Evolutionary conservation across 176 grass and related monocot genomes (phyloP), one percentile per base, ranked within the genome.

Genomic region (Dendrocalamus sinicus): DNA sequence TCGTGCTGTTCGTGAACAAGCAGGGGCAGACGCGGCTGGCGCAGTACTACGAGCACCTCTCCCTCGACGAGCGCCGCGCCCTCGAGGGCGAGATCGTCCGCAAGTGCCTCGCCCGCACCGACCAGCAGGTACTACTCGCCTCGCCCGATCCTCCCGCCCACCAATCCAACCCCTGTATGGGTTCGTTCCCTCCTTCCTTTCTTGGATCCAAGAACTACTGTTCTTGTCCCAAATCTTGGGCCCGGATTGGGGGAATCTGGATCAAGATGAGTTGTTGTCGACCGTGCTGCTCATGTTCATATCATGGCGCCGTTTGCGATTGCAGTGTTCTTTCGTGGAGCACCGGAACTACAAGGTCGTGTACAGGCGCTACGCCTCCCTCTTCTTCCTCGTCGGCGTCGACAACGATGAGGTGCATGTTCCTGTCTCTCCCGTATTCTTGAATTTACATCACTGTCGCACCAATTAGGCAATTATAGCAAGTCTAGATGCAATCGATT

Each of bases 11-110:
- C 58, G 96, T 98, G 75, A 98, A 98, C 90, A 98, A 98, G 93
- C 96, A 98, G 82, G 93, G 96, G 39, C 96, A 95, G 90, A 98
- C 93, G 67, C 93, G 93, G 69, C 83, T 98, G 84, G 96, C 96
- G 55, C 91, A 98, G 88, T 98, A 95, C 92, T 98, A 95, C 91
- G 93, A 98, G 93, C 88, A 98, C 77, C 93, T 98, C 86, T 95
- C 93, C 66, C 84, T 98, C 84, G 93, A 95, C 73, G 90, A 98
- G 91, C 91, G 96, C 55, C 96, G 93, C 69, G 96, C 96, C 78
- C 92, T 98, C 67, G 96, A 98, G 80, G 96, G 90, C 32, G 96
- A 98, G 96, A 98, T 98, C 90, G 96, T 98, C 55, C 96, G 96
- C 84, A 98, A 95, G 79, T 98, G 96, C 93, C 96, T 98, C 52